These are phyloP conservation scores for Rosa multiflora DNA, from an alignment of 306 rosid species.

Conservation along the genomic window DNA sequence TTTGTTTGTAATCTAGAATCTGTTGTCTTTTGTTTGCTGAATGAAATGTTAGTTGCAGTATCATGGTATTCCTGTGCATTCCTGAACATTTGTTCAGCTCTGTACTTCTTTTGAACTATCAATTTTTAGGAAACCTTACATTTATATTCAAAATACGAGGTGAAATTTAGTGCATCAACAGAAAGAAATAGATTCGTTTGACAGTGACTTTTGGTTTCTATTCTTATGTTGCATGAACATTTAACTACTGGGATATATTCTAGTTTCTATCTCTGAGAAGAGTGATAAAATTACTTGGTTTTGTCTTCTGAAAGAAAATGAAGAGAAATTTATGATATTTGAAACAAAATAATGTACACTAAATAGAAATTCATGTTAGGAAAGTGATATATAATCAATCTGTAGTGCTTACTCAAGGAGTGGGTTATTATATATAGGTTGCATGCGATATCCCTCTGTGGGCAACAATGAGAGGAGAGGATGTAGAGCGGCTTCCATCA, in stretches of 20 bases:
- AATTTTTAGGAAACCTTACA: background rate
- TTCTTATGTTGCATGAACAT: background rate
- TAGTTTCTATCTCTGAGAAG: background rate
- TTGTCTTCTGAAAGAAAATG: background rate
- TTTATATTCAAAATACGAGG: background rate
- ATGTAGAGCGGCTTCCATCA: slow-evolving; percentile 97
- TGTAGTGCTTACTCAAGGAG: slow-evolving; percentile 6
- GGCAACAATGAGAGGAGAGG: slow-evolving; percentile 93
- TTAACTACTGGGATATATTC: background rate
- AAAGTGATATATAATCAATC: background rate
- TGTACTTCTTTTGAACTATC: background rate
- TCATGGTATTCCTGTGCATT: background rate
- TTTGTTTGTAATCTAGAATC: background rate
- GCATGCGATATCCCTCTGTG: slow-evolving; percentile 83
- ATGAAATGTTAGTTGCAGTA: background rate
- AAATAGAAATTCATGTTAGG: background rate
- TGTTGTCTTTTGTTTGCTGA: background rate
- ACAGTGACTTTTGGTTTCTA: background rate
- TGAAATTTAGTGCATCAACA: background rate
- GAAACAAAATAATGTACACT: background rate
- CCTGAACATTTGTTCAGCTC: background rate
- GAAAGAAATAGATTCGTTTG: background rate
- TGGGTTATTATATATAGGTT: slow-evolving; percentile 53
- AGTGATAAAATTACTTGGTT: background rate
- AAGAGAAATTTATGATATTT: background rate